phyloP scores from a whole-genome alignment of 306 rosid genomes.

The Inga laurina region DNA sequence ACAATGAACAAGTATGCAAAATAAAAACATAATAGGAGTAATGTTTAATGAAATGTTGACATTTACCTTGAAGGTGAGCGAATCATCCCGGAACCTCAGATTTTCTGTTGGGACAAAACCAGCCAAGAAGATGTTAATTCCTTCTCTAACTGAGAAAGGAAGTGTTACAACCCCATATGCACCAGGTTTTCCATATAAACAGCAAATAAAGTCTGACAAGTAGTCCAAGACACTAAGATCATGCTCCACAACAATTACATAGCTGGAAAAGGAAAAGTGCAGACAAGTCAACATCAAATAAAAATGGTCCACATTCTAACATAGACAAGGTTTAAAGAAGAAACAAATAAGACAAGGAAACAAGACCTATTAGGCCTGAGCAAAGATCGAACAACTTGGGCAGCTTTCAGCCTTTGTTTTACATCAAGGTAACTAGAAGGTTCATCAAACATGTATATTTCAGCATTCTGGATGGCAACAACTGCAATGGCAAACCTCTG shows the following conservation, averaged over 20 bases:
- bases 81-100: conserved; percentile 88
- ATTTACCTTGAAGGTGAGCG: conserved; percentile 88
- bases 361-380: conserved; percentile 87
- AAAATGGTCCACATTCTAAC: not conserved
- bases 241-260: conserved; percentile 98
- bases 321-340: conserved; percentile 1
- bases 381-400: conserved; percentile 87
- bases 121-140: conserved; percentile 96
- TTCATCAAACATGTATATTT: conserved; percentile 96
- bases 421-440: conserved; percentile 99
- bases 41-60: not conserved
- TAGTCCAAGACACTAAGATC: conserved; percentile 99
- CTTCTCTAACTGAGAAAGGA: conserved; percentile 99
- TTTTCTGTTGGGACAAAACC: conserved; percentile 99
- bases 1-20: conserved; percentile 2
- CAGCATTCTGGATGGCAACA: conserved; percentile 94
- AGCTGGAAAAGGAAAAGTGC: conserved; percentile 58
- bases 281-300: conserved; percentile 31
- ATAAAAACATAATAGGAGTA: not conserved
- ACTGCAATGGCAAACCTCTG: conserved; percentile 98
- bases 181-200: conserved; percentile 98
- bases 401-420: conserved; percentile 95
- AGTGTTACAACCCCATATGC: conserved; percentile 99
- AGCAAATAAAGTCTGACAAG: conserved; percentile 97
- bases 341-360: conserved; percentile 12